Conservation (phyloP, 805 yeast species). For the Ogataea salicorniae region DNA sequence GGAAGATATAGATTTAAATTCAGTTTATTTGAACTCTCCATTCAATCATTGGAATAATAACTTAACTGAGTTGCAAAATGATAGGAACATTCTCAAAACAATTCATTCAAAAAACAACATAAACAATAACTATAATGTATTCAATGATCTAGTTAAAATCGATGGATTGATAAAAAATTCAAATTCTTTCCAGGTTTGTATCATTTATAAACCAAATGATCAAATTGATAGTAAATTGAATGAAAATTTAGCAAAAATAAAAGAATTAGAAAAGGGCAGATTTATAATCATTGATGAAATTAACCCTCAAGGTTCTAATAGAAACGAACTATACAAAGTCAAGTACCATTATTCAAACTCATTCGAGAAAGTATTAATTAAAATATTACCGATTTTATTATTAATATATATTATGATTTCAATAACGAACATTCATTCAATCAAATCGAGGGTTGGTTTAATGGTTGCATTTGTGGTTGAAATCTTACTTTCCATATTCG, state of each 20-base stretch:
- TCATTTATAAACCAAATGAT: conserved; percentile 21
- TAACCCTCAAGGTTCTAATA: background rate
- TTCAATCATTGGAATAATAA: conserved; percentile 40
- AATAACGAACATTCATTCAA: conserved; percentile 35
- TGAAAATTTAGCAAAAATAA: conserved; percentile 24
- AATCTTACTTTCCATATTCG: conserved; percentile 32
- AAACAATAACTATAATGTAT: conserved; percentile 23
- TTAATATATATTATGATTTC: conserved; percentile 28
- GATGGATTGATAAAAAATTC: conserved; percentile 42
- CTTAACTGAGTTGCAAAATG: conserved; percentile 23
- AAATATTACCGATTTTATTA: conserved; percentile 18
- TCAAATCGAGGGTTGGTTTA: conserved; percentile 43
- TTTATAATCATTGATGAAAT: background rate
- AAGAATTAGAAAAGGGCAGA: conserved; percentile 1
- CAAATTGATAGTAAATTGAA: conserved; percentile 28
- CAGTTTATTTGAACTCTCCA: conserved; percentile 35
- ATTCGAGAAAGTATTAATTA: conserved; percentile 6
- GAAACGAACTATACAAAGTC: conserved; percentile 1
- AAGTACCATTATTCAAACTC: conserved; percentile 12
- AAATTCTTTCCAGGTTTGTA: conserved; percentile 32
- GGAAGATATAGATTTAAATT: conserved; percentile 15
- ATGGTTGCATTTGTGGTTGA: conserved; percentile 40
- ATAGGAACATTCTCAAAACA: conserved; percentile 34
- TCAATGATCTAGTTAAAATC: conserved; percentile 36
- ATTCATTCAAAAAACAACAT: conserved; percentile 28